Base-by-base conservation (phyloP, 148 eudicot species). In the Rhododendron ferrugineum region DNA sequence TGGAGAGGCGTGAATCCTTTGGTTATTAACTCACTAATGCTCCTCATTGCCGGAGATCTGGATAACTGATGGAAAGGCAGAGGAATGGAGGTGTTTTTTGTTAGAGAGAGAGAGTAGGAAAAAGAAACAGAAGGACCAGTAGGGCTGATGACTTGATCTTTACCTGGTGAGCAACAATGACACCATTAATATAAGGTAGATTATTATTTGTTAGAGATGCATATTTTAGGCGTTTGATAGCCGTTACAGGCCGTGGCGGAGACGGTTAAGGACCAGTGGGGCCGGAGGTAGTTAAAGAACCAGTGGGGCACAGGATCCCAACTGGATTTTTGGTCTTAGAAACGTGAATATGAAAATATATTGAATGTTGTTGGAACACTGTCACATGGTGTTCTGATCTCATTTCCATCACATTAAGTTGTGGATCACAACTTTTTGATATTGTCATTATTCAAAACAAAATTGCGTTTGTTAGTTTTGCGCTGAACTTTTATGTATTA, bases 1-100 rank as follows among this genome's bases (percentile, higher is more conserved):
- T 14, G 18, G 18, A 52, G 18, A 14, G 3, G 18, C 56, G 16
- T 15, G 56, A 52, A 52, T 16, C 56, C 13, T 13, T 14, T 13
- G 56, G 6, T 40, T 32, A 32, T 50, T 50, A 50, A 50, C 56
- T 50, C 56, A 50, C 15, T 50, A 47, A 50, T 50, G 0, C 11
- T 15, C 3, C 16, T 50, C 88, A 90, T 83, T 83, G 93, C 90
- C 92, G 89, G 92, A 89, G 92, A 91, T 90, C 93, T 85, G 87
- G 42, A 42, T 80, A 30, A 37, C 6, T 52, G 72, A 81, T 84
- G 62, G 88, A 90, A 80, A 74, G 47, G 86, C 84, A 82, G 32
- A 86, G 84, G 56, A 30, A 82, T 44, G 15, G 22, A 49, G 66
- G 40, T 52, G 32, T 76, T n/a, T 23, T 1, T 11, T 26, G 34